Conservation (phyloP, 306 rosid genomes). For the Begonia loranthoides region DNA sequence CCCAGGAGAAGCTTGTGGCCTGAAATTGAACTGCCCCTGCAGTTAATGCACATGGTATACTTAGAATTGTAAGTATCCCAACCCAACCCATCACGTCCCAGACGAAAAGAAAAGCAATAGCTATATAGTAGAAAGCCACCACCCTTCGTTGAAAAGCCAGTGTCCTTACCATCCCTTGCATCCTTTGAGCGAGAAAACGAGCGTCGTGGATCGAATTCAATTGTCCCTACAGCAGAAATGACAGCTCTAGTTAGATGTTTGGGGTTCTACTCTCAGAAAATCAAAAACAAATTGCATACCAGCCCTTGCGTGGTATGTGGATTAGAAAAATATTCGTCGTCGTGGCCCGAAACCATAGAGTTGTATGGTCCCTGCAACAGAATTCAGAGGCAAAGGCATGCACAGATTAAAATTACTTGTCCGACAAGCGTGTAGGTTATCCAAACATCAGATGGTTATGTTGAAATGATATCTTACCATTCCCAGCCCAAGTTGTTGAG, state of each 20-base stretch:
- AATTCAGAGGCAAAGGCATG: background rate
- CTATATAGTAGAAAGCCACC: too few species aligned
- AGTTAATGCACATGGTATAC: constrained; percentile 1
- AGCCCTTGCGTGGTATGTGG: constrained; percentile 13
- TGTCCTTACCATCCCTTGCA: constrained; percentile 30
- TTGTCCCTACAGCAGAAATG: constrained; percentile 23
- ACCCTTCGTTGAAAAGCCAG: background rate
- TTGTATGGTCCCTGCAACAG: constrained; percentile 15
- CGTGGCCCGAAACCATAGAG: constrained; percentile 13
- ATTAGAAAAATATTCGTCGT: constrained; percentile 11
- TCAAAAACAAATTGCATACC: constrained; percentile 11
- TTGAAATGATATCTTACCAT: constrained; percentile 17
- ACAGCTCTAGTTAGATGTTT: constrained; percentile 5
- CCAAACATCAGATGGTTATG: background rate
- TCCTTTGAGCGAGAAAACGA: constrained; percentile 20
- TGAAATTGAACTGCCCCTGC: constrained; percentile 33
- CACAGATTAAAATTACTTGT: constrained; percentile 2
- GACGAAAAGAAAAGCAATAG: too few species aligned
- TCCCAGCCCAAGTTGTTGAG: constrained; percentile 19
- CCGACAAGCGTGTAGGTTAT: background rate
- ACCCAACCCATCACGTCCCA: too few species aligned
- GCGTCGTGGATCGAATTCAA: constrained; percentile 25
- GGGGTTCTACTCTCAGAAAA: background rate
- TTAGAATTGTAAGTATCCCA: too few species aligned
- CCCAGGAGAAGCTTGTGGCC: constrained; percentile 14